A percentile compares a stretch with the other conserved stretches of the same genome.
These are phyloP conservation scores for Myxozyma geophila DNA, from an alignment of 805 yeast genomes.

Conservation along the genomic window DNA sequence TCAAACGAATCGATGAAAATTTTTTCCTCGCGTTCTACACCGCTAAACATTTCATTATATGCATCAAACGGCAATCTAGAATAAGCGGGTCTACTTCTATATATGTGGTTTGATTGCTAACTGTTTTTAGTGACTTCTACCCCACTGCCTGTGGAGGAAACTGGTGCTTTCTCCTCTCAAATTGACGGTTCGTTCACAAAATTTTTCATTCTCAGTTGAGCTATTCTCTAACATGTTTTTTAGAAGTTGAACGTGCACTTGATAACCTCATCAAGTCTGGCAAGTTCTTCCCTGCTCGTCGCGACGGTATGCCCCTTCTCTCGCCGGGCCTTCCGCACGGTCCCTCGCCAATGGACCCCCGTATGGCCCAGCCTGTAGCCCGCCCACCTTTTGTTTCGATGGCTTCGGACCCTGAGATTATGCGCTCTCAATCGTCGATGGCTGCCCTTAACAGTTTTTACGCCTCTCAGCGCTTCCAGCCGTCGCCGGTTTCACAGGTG, in stretches of 20 bases:
- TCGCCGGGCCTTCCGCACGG: constrained; percentile 27
- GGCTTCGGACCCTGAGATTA: constrained; percentile 29
- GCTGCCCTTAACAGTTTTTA: constrained; percentile 26
- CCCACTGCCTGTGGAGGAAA: constrained; percentile 30
- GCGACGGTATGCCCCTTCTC: constrained; percentile 30
- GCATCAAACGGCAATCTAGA: neutral
- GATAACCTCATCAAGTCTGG: constrained; percentile 39
- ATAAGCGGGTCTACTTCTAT: neutral
- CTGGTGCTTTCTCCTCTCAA: constrained; percentile 38
- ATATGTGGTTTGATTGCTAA: neutral
- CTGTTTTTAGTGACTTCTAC: constrained; percentile 18
- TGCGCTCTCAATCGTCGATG: constrained; percentile 36
- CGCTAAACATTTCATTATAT: too few species aligned
- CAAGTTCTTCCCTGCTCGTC: constrained; percentile 37
- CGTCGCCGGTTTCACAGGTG: constrained; percentile 23
- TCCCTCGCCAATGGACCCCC: constrained; percentile 34
- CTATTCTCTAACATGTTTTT: neutral
- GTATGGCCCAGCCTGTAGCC: constrained; percentile 34
- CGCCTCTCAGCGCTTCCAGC: constrained; percentile 33
- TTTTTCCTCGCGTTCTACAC: too few species aligned
- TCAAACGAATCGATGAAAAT: neutral
- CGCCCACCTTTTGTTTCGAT: constrained; percentile 27
- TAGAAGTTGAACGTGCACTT: constrained; percentile 38
- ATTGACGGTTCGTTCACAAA: constrained; percentile 29
- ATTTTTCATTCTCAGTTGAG: neutral